Base-by-base conservation (phyloP, 352 stramenopile genomes). In the Lagenidium giganteum region DNA sequence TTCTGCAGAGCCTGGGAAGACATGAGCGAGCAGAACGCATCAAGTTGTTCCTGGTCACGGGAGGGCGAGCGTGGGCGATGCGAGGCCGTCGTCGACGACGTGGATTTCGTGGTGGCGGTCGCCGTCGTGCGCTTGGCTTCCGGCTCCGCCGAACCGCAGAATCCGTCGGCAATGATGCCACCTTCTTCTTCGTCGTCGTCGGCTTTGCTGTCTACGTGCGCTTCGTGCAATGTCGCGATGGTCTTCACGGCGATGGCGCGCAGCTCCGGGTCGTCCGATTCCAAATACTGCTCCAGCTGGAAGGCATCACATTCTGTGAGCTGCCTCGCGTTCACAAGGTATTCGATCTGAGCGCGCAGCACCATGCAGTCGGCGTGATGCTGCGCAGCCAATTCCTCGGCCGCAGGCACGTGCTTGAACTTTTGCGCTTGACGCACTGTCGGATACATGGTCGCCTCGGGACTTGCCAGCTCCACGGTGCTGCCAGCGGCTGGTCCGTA, bases 1-100 rank as follows among this genome's bases (percentile, higher is more conserved):
- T 69, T 64, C n/a, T 76, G 65, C 29, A 93, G 47, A 12, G 72
- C 80, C 6, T 73, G 58, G 2, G 76, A 83, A n/a, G 80, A 93
- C 49, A 93, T 54, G 17, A 93, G 50, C 37, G 80, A 93, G 57
- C 80, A 93, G 36, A 93, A 49, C 35, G 87, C 80, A 47, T 93
- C 74, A 20, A 93, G 55, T 14, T 78, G 65, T 34, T 68, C 54
- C 32, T 79, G 61, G 25, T 62, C 49, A 28, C 62, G 42, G 3
- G 49, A 55, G 9, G 53, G 43, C 28, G 46, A 41, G 49, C 59
- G 30, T 65, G 54, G 25, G 40, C 57, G 18, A 48, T 33, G 18
- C 47, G 29, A 16, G 27, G 36, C 32, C 31, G 36, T 24, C 27
- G 18, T 42, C 12, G 23, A 36, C 35, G 22, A 23, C 21, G 14